Base-by-base conservation (phyloP, 2,329 filamentous ascomycete species). In the Fusarium annulatum region DNA sequence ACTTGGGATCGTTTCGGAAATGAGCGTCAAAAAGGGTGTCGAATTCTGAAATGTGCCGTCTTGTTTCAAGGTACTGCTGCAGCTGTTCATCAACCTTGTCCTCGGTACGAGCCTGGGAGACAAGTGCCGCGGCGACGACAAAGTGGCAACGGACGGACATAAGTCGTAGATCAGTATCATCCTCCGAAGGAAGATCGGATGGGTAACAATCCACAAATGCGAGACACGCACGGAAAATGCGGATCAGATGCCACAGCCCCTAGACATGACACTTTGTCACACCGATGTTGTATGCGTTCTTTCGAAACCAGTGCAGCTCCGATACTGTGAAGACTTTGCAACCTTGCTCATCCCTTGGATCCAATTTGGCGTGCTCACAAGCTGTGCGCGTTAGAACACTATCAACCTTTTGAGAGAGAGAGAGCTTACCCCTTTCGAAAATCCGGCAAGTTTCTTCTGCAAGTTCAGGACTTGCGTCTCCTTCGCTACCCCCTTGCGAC, bases 281-380 rank as follows among this genome's bases (percentile, higher is more conserved):
- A 0, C 91, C 91, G 11, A 95, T 80, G 73, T 96, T 97, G 84
- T 97, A 97, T 3, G 92, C 88, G 71, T 93, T 96, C 71, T 91
- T 91, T 42, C 91, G 92, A 79, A 97, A 95, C 94, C 94, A 97
- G 74, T 95, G 88, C 7, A 97, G 85, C 76, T 97, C 94, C 7
- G 85, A 80, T 1, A 86, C 65, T 2, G 87, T 88, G 77, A 95
- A 94, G 2, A 86, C 64, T 69, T 82, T 88, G 38, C 82, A 80
- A 14, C 84, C 85, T 23, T 83, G 76, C 45, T 76, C 79, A 71
- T 84, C 84, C 58, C 78, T 84, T 6, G 77, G 82, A 23, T 79
- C 81, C 66, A 81, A 72, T 38, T 83, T 64, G 26, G 81, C 77
- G 61, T 76, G 60, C 33, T 76, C 74, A 30, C 77, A 75, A 28